Conservation (phyloP, 805 yeast species). For the Ogataea kodamae region DNA sequence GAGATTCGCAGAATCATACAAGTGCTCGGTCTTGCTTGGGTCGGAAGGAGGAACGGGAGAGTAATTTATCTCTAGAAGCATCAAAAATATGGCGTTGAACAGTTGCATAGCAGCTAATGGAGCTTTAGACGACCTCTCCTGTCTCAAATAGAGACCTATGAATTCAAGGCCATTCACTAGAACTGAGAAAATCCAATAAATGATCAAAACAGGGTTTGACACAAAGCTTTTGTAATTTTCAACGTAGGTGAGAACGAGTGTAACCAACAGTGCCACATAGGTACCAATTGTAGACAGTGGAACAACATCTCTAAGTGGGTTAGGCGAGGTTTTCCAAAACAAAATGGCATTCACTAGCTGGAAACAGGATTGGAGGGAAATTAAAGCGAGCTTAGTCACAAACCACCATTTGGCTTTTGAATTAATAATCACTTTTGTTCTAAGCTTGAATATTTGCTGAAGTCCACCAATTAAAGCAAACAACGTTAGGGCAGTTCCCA, state of each 20-base stretch:
- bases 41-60: slow-evolving; percentile 32
- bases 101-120: slow-evolving; percentile 25
- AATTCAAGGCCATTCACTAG: slow-evolving; percentile 47
- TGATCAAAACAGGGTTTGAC: slow-evolving; percentile 64
- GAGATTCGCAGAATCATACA: slow-evolving; percentile 46
- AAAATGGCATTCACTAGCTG: slow-evolving; percentile 25
- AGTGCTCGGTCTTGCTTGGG: slow-evolving; percentile 38
- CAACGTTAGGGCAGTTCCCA: slow-evolving; percentile 35
- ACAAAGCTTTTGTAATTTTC: slow-evolving; percentile 67
- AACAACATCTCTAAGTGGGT: slow-evolving; percentile 26
- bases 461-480: slow-evolving; percentile 38
- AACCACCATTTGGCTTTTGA: slow-evolving; percentile 37
- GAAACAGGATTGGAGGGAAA: slow-evolving; percentile 38
- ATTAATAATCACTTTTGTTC: slow-evolving; percentile 32
- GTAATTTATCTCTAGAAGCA: slow-evolving; percentile 43
- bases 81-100: slow-evolving; percentile 39
- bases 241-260: slow-evolving; percentile 56
- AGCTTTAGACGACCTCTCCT: slow-evolving; percentile 30
- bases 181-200: slow-evolving; percentile 68
- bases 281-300: slow-evolving; percentile 32
- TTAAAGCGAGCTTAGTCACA: slow-evolving; percentile 40
- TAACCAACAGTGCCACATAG: slow-evolving; percentile 46
- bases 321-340: slow-evolving; percentile 9
- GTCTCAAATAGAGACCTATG: slow-evolving; percentile 39
- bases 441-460: slow-evolving; percentile 33